A percentile compares a stretch with the other conserved stretches of the same genome.
These are phyloP conservation scores for Tricharina praecox DNA, from an alignment of 495 filamentous ascomycete genomes.

Conservation along the genomic window DNA sequence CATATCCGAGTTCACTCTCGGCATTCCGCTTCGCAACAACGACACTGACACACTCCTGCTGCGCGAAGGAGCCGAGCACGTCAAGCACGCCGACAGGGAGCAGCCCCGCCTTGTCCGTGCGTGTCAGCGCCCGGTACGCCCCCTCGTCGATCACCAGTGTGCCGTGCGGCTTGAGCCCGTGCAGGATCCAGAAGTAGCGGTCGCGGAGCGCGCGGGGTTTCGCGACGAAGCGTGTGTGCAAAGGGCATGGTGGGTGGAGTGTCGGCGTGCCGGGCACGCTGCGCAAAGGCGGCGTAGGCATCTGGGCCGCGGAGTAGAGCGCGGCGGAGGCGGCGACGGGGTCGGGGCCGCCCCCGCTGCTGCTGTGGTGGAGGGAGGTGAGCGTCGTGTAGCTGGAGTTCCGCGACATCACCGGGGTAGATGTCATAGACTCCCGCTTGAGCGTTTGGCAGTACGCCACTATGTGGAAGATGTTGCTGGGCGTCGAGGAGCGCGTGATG, in stretches of 20 bases:
- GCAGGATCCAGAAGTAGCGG: constrained; percentile 89
- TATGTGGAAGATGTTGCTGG: constrained; percentile 80
- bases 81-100: constrained; percentile 81
- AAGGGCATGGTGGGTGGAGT: constrained; percentile 33
- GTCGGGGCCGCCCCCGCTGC: constrained; percentile 23
- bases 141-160: constrained; percentile 83
- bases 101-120: constrained; percentile 60
- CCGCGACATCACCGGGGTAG: constrained; percentile 9
- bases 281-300: neutral
- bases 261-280: neutral
- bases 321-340: constrained; percentile 29
- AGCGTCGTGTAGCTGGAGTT: neutral
- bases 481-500: constrained; percentile 79
- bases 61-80: constrained; percentile 69
- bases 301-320: constrained; percentile 15
- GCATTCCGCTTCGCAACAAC: constrained; percentile 47
- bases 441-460: constrained; percentile 59
- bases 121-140: constrained; percentile 55
- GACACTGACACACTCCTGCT: constrained; percentile 79
- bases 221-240: constrained; percentile 86
- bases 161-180: constrained; percentile 82
- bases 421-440: constrained; percentile 23
- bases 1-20: constrained; percentile 29
- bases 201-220: constrained; percentile 76
- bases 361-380: too few species aligned